A percentile compares a stretch with the other conserved stretches of the same genome.
phyloP scores from a whole-genome alignment of 495 filamentous ascomycete species.

The Penicillium alfredii region DNA sequence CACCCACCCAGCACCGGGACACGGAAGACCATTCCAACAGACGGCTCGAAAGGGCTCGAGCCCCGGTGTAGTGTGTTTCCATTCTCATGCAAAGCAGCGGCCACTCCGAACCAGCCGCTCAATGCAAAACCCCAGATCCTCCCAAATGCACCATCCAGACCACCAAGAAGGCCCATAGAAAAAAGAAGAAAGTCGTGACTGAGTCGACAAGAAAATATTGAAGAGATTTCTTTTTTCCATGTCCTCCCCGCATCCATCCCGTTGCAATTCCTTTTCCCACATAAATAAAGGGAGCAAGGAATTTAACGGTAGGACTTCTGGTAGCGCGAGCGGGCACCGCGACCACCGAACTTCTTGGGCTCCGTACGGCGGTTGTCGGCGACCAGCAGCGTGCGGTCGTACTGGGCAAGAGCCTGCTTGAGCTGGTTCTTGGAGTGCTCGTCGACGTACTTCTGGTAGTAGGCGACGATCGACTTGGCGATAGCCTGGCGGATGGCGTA shows the following conservation, averaged over 20 bases:
- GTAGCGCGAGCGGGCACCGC: slow-evolving; percentile 91
- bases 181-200: not conserved
- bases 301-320: slow-evolving; percentile 79
- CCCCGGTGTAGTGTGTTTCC: too few species aligned
- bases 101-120: slow-evolving; percentile 17
- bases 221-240: too few species aligned
- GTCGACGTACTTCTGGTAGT: slow-evolving; percentile 99
- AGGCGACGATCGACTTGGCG: slow-evolving; percentile 95
- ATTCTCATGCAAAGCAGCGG: slow-evolving; percentile 5
- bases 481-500: slow-evolving; percentile 99
- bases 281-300: slow-evolving; percentile 17
- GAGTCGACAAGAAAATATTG: not conserved
- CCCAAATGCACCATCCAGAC: not conserved
- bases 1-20: slow-evolving; percentile 21
- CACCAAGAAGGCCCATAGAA: not conserved
- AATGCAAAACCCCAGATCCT: slow-evolving; percentile 15
- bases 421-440: slow-evolving; percentile 99
- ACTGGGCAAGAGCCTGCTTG: slow-evolving; percentile 88
- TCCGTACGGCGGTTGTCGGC: slow-evolving; percentile 94
- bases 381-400: slow-evolving; percentile 94
- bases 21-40: slow-evolving; percentile 14
- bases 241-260: slow-evolving; percentile 19
- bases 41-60: slow-evolving; percentile 15
- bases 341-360: slow-evolving; percentile 84
- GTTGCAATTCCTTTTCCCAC: slow-evolving; percentile 18